Evolutionary conservation across 2,329 filamentous ascomycete species (phyloP), one percentile per base, ranked within the genome.

Genomic region (Keithomyces neogunnii): DNA sequence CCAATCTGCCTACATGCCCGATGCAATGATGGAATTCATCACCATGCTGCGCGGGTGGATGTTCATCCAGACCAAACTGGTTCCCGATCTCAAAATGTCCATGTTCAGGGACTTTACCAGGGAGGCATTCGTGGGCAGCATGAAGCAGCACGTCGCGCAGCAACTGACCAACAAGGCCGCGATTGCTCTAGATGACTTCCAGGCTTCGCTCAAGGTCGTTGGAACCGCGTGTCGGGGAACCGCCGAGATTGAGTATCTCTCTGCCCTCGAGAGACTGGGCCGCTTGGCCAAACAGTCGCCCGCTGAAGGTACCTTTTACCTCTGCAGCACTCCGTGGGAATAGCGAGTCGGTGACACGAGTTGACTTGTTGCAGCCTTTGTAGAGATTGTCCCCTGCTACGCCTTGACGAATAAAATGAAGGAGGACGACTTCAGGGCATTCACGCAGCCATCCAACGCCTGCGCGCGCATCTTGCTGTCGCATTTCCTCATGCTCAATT

Each of bases 1-100:
- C 40, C 68, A 69, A 46, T 60, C 67, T 0, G 60, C 61, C 0
- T 68, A 66, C 49, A 66, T 70, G 65, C 48, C 60, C 2, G 65
- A 69, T 13, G 66, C 64, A 31, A 66, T 70, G 65, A 50, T 53
- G n/a, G 67, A 70, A 42, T 70, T 67, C 39, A 35, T 69, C 5
- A 48, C 59, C 48, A 66, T 65, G 61, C 57, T 66, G 7, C 57
- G 66, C n/a, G 67, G 66, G 1, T 69, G 67, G 44, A 56, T 50
- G 5, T 45, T 58, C 1, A 48, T 59, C 31, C 48, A 50, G 5
- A 51, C 52, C 7, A 51, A 29, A 5, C 32, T 49, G 3, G 45
- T 49, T 39, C 45, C 42, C 6, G 33, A 32, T 13, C 47, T 13
- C 19, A 31, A 36, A 5, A 51, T 29, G 11, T 51, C 49, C 3